Evolutionary conservation across 306 rosid genomes (phyloP), one percentile per base, ranked within the genome.

Genomic region (Astragalus membranaceus): DNA sequence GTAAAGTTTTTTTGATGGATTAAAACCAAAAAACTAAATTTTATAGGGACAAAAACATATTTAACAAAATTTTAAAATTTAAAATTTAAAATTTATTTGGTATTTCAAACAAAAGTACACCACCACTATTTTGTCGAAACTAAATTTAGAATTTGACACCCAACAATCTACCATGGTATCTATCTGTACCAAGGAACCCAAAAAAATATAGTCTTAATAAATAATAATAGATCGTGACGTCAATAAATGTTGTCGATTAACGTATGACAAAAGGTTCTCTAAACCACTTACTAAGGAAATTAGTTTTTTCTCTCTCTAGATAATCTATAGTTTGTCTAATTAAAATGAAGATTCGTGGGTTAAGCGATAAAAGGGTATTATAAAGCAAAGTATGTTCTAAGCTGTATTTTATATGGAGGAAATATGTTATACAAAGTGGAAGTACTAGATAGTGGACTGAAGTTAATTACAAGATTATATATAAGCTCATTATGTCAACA

Each of bases 401-500:
- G 39, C 6, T 39, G 37, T 32, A 29, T 42, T 74, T 10, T 51
- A 6, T 42, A 46, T 41, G 64, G 60, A 63, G 70, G 30, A 23
- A 33, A 73, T 39, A 32, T 12, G 50, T 63, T 37, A 50, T 36
- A 7, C 68, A 57, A 46, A 46, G 64, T 16, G 16, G 30, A 71
- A 46, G 10, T 11, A 59, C 8, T 49, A 39, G 26, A 8, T n/a
- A 6, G 64, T 73, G 56, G 47, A 5, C 20, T 7, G 30, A 73
- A 41, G 15, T 30, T 35, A 35, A 35, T 5, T 37, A 48, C 6
- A 47, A 37, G 20, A 52, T 41, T 6, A 39, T 20, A 26, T 26
- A 26, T 50, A 10, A 48, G 49, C 68, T 50, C 53, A 41, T 50
- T 7, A 41, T 59, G 57, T 68, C 57, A 50, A 68, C 70, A 67